These are phyloP conservation scores for Monosporascus sp. DNA, from an alignment of 2,329 filamentous ascomycete species.

Conservation along the genomic window DNA sequence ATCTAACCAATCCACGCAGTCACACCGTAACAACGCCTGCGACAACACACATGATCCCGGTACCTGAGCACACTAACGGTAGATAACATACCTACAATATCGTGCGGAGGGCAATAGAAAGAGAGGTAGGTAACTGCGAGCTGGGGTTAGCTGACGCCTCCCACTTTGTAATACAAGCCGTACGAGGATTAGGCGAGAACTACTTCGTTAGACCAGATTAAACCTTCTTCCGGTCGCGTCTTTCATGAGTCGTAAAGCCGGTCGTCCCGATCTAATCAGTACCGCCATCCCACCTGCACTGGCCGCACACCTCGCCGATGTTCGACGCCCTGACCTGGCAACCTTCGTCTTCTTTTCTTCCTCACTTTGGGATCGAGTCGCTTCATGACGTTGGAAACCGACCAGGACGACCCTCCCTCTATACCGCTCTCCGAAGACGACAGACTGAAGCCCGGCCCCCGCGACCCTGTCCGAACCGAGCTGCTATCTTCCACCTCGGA, in stretches of 20 bases:
- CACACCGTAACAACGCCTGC: neutral
- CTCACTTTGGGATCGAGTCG: neutral
- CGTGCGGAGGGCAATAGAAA: no score
- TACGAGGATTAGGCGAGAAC: neutral
- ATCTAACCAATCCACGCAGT: neutral
- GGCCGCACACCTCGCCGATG: constrained; percentile 19
- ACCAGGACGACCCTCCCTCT: constrained; percentile 17
- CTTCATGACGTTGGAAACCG: constrained; percentile 27
- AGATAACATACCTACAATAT: no score
- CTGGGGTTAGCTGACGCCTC: no score
- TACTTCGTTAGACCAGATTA: neutral
- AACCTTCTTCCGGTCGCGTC: neutral
- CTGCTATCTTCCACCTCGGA: constrained; percentile 12
- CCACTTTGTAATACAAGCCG: neutral
- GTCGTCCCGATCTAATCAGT: constrained; percentile 5
- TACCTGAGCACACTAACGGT: no score
- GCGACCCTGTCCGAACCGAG: constrained; percentile 16
- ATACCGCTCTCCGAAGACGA: constrained; percentile 16
- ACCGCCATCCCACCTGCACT: constrained; percentile 6
- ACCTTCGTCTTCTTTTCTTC: constrained; percentile 14
- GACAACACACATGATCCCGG: no score
- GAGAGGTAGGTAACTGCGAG: no score
- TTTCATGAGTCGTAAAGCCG: constrained; percentile 4
- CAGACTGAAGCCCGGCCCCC: constrained; percentile 14
- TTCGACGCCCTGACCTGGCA: constrained; percentile 17